Conservation (phyloP, 257 asterid species). For the Nicotiana noctiflora region DNA sequence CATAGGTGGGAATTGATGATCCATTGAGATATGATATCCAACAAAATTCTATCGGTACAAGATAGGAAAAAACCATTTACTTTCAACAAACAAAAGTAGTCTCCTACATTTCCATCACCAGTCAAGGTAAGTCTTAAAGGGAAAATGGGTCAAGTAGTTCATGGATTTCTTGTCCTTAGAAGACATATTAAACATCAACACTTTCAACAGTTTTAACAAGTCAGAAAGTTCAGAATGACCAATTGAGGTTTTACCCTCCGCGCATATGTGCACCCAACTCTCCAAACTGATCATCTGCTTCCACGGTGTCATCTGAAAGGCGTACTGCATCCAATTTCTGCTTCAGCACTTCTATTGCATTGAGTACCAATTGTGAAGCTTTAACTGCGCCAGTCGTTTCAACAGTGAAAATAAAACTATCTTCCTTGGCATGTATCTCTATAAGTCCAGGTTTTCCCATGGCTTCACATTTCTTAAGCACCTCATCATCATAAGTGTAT, state of each 20-base stretch:
- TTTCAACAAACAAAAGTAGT: not conserved
- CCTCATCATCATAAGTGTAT: slow-evolving; percentile 89
- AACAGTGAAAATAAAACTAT: slow-evolving; percentile 81
- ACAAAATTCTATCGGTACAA: not conserved
- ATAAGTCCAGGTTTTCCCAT: slow-evolving; percentile 78
- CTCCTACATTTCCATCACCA: not conserved
- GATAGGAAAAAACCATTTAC: not conserved
- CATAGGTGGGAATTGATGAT: not conserved
- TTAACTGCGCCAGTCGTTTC: slow-evolving; percentile 90
- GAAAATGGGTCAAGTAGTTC: not conserved
- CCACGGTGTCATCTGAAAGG: slow-evolving; percentile 89
- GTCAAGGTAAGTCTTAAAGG: not conserved
- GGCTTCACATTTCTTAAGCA: slow-evolving; percentile 85
- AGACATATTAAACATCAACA: not conserved
- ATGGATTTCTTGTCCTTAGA: not conserved
- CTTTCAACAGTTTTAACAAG: not conserved
- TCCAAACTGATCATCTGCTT: slow-evolving; percentile 96
- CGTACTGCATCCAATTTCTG: slow-evolving; percentile 94
- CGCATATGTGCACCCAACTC: slow-evolving; percentile 99
- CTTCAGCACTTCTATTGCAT: slow-evolving; percentile 82
- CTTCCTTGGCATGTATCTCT: slow-evolving; percentile 84
- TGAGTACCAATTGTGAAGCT: slow-evolving; percentile 79
- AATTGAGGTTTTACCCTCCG: slow-evolving; percentile 51
- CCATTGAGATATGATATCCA: not conserved
- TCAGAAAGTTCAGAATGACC: not conserved